Conservation (phyloP, 139 green algal species). For the Haematococcus sp. region DNA sequence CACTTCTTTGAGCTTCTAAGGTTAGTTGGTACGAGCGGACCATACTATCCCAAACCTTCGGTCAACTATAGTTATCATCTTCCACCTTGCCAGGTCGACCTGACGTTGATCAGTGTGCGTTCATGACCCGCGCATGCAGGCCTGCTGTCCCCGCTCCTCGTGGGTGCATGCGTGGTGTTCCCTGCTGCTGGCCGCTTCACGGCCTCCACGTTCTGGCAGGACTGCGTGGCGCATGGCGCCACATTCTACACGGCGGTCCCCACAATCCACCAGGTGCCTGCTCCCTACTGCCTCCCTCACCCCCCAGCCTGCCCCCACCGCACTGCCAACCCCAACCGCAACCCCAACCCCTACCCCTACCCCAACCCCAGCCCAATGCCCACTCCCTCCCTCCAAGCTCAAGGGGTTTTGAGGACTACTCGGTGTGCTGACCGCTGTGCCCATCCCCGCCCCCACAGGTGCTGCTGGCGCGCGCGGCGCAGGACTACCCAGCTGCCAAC, state of each 20-base stretch:
- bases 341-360: too few relatives aligned
- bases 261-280: constrained; percentile 77
- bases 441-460: constrained; percentile 11
- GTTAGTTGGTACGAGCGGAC: too few relatives aligned
- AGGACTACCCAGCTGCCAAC: constrained; percentile 46
- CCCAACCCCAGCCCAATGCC: background rate
- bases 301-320: background rate
- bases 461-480: constrained; percentile 33
- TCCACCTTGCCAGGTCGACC: too few relatives aligned
- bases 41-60: too few relatives aligned
- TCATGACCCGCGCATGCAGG: constrained; percentile 22
- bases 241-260: constrained; percentile 92
- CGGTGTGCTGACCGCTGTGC: background rate
- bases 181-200: constrained; percentile 45
- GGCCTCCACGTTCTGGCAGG: constrained; percentile 72
- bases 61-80: too few relatives aligned
- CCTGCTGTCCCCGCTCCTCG: constrained; percentile 68
- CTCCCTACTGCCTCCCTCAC: background rate
- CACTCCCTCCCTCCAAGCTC: too few relatives aligned
- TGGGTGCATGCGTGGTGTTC: constrained; percentile 34
- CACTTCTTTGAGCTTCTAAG: too few relatives aligned
- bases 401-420: too few relatives aligned
- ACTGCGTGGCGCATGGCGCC: constrained; percentile 43
- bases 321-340: too few relatives aligned
- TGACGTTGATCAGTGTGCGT: too few relatives aligned